Conservation (phyloP, 176 grass and related monocot species). For the Aegilops speltoides region DNA sequence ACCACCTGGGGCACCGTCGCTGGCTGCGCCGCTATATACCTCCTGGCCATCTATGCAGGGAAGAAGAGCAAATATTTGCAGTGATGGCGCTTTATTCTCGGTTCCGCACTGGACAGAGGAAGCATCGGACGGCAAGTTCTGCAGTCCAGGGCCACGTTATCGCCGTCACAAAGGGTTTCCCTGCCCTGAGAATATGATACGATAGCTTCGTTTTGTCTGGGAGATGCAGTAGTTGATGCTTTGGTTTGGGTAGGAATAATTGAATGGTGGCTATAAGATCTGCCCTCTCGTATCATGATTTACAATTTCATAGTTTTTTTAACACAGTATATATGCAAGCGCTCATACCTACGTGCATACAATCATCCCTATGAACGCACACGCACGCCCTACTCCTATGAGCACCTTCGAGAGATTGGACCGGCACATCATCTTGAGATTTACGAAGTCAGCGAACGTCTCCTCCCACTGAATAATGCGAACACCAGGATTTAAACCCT, state of each 20-base stretch:
- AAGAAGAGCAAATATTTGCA: slow-evolving; percentile 83
- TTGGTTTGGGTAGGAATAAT: neutral
- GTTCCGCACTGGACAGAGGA: neutral
- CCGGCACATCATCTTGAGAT: too few relatives aligned
- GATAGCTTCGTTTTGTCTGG: neutral
- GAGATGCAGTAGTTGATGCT: neutral
- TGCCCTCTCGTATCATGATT: neutral
- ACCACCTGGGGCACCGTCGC: slow-evolving; percentile 65
- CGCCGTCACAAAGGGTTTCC: neutral
- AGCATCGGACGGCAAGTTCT: neutral
- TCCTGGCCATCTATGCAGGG: slow-evolving; percentile 67
- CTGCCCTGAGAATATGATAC: neutral
- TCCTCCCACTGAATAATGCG: too few relatives aligned
- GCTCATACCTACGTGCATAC: too few relatives aligned
- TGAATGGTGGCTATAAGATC: neutral
- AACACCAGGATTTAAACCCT: too few relatives aligned
- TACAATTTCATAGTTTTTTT: neutral
- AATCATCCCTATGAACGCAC: too few relatives aligned
- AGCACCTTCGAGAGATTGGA: too few relatives aligned
- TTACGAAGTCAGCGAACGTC: too few relatives aligned
- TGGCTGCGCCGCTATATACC: slow-evolving; percentile 61
- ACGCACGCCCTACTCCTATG: too few relatives aligned
- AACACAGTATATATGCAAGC: too few relatives aligned
- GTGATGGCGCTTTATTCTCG: slow-evolving; percentile 20
- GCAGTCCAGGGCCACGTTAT: neutral